Evolutionary conservation across 805 yeast genomes (phyloP), one percentile per base, ranked within the genome.

Genomic region (Candida jianshihensis): DNA sequence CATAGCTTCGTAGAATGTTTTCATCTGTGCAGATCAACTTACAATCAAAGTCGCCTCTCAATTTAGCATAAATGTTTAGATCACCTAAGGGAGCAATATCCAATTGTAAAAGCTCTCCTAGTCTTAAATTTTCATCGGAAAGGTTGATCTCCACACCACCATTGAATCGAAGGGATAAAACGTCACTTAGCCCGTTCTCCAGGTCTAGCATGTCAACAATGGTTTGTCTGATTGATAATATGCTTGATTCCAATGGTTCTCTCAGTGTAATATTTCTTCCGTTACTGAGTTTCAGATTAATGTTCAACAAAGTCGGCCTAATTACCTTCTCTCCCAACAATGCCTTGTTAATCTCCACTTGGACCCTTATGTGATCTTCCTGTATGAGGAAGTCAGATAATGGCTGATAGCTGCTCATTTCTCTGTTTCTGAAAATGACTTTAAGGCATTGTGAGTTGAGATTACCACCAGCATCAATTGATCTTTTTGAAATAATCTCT

Each of bases 31-130:
- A 46, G 2, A 52, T 42, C 25, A 54, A 57, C 24, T 44, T 51
- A 12, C 58, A 43, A 27, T 43, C 43, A 37, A 56, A 51, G 33
- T 53, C 57, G 14, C 42, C 35, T 1, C 28, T 27, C 10, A 42
- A 29, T 6, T 40, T 47, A 2, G 57, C 47, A 12, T 57, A 53
- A 36, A 63, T 48, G 30, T 47, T 49, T 18, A 56, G 32, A 4
- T 41, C 43, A 10, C 52, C 53, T 5, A 46, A 40, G 3, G 69
- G 69, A 0, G 59, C 52, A 19, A 57, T 54, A 43, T 63, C 68
- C n/a, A 60, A 38, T 1, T 55, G 47, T n/a, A 64, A 30, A 1
- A 58, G 28, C 9, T 61, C 54, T 3, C 47, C 35, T 2, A 64
- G 30, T 3, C 59, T 41, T 24, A 41, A 19, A 16, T 49, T 53